These are phyloP conservation scores for Peterozyma toletana DNA, from an alignment of 805 yeast genomes.

Conservation along the genomic window DNA sequence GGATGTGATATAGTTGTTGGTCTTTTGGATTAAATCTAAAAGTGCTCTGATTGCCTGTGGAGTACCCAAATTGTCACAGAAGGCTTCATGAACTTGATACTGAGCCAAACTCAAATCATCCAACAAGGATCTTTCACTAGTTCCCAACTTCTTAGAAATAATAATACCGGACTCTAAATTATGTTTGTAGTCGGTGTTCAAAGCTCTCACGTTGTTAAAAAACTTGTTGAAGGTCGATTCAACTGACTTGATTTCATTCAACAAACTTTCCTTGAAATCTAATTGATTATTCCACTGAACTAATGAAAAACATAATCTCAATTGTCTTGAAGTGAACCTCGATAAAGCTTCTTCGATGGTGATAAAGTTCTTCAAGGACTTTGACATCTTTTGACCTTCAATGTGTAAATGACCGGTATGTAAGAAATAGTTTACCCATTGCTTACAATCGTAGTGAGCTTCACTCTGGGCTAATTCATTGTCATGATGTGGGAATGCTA, in stretches of 20 bases:
- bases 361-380: constrained; percentile 89
- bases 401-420: constrained; percentile 98
- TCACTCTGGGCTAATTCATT: constrained; percentile 97
- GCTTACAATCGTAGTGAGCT: constrained; percentile 80
- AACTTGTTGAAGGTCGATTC: constrained; percentile 77
- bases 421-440: constrained; percentile 95
- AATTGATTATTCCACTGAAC: constrained; percentile 90
- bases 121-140: constrained; percentile 48
- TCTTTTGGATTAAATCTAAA: constrained; percentile 58
- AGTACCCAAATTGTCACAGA: constrained; percentile 83
- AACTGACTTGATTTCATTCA: constrained; percentile 67
- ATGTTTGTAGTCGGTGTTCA: constrained; percentile 58
- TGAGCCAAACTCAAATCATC: constrained; percentile 44
- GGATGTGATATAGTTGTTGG: constrained; percentile 68
- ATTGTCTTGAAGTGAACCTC: constrained; percentile 68
- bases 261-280: constrained; percentile 81
- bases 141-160: constrained; percentile 55
- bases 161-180: constrained; percentile 37
- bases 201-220: constrained; percentile 82
- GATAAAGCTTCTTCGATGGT: constrained; percentile 86
- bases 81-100: constrained; percentile 59
- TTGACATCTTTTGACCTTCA: constrained; percentile 98
- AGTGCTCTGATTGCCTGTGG: constrained; percentile 65
- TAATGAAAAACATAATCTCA: constrained; percentile 84
- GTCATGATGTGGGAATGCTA: constrained; percentile 98